Evolutionary conservation across 192 early-diverging fungal genomes (phyloP).

Genomic region (Rhizoclosmatium sp.): DNA sequence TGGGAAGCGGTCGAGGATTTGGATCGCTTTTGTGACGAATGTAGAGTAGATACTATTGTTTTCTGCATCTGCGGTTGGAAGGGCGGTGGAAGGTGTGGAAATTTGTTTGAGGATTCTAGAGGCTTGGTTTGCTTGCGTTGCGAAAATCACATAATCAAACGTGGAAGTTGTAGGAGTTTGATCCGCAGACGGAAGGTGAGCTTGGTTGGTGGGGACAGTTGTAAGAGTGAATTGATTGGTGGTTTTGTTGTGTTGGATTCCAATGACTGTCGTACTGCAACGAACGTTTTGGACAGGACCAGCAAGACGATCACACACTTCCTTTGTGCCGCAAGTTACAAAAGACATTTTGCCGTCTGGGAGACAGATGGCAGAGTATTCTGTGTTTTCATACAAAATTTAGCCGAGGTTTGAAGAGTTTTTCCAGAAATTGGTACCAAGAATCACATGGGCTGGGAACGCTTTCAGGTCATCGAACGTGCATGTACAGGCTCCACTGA

Average conservation of each 20-base stretch:
- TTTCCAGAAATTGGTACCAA: slow-evolving; percentile 40
- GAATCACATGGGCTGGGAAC: slow-evolving; percentile 50
- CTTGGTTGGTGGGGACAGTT: slow-evolving; percentile 15
- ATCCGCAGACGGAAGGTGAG: slow-evolving; percentile 19
- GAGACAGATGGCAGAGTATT: slow-evolving; percentile 48
- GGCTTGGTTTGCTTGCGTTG: slow-evolving; percentile 61
- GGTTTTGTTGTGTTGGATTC: slow-evolving; percentile 30
- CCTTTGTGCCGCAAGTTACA: slow-evolving; percentile 48
- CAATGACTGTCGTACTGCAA: slow-evolving; percentile 38
- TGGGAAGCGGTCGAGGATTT: slow-evolving; percentile 46
- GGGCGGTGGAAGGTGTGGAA: not conserved
- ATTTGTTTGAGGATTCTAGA: slow-evolving; percentile 40
- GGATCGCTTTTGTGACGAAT: not conserved
- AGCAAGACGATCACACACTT: slow-evolving; percentile 49
- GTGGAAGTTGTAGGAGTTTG: slow-evolving; percentile 26
- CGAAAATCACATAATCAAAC: slow-evolving; percentile 60
- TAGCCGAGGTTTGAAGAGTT: not conserved
- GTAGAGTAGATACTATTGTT: slow-evolving; percentile 1
- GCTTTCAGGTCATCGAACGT: slow-evolving; percentile 45
- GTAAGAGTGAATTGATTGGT: slow-evolving; percentile 30
- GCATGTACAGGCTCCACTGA: slow-evolving; percentile 57
- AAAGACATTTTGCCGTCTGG: slow-evolving; percentile 60
- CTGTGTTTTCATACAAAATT: slow-evolving; percentile 16
- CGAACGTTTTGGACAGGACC: slow-evolving; percentile 44
- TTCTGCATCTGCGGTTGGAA: not conserved